Evolutionary conservation across 345 rosid genomes (phyloP).

Genomic region (Eucalyptus paniculata): DNA sequence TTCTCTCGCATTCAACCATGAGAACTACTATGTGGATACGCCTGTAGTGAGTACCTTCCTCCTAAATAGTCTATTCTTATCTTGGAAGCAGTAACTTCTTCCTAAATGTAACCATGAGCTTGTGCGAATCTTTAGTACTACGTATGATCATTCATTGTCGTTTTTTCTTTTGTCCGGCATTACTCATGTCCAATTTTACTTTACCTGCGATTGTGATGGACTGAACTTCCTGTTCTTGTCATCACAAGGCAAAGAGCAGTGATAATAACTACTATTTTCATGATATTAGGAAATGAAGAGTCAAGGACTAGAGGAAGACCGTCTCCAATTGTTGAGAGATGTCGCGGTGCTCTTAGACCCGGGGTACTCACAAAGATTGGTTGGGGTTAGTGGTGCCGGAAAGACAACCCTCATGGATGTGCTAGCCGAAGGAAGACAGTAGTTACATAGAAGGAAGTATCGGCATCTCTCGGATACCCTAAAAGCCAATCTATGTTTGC

Average conservation of each 20-base stretch:
- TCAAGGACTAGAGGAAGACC: too few relatives aligned
- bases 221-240: background rate
- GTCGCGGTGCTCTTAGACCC: too few relatives aligned
- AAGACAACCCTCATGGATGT: too few relatives aligned
- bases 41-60: conserved; percentile 38
- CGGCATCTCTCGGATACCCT: conserved; percentile 54
- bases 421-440: too few relatives aligned
- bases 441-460: too few relatives aligned
- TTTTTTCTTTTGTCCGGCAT: background rate
- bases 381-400: too few relatives aligned
- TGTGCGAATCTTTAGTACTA: background rate
- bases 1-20: conserved; percentile 52
- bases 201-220: background rate
- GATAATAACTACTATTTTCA: background rate
- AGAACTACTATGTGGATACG: conserved; percentile 73
- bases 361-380: too few relatives aligned
- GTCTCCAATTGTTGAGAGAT: too few relatives aligned
- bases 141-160: background rate
- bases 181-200: background rate
- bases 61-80: background rate
- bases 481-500: conserved; percentile 79
- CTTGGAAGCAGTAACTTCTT: background rate
- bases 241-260: background rate
- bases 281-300: too few relatives aligned
- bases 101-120: background rate